These are phyloP conservation scores for Ogataea siamensis DNA, from an alignment of 805 yeast species.

Conservation along the genomic window DNA sequence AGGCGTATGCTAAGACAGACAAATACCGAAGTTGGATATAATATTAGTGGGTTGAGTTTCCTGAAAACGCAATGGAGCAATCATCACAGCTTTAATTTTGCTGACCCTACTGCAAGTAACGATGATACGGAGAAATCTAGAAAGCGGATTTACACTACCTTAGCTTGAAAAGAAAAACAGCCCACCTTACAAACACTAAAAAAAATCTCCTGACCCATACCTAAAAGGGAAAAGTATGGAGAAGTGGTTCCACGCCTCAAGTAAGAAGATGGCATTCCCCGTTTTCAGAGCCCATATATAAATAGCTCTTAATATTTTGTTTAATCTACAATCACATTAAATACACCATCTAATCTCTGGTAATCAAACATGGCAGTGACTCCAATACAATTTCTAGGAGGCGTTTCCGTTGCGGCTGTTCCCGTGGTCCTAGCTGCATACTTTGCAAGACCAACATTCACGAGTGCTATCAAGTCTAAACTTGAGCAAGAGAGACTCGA, in stretches of 20 bases:
- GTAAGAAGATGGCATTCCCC: not conserved
- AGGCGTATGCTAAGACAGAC: slow-evolving; percentile 53
- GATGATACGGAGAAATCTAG: slow-evolving; percentile 48
- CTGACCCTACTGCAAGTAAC: slow-evolving; percentile 59
- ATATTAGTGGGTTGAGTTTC: slow-evolving; percentile 77
- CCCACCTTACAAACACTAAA: not conserved
- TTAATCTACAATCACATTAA: too few relatives aligned
- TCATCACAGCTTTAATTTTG: slow-evolving; percentile 69
- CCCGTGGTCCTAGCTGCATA: slow-evolving; percentile 28
- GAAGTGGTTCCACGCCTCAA: slow-evolving; percentile 6
- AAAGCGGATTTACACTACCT: slow-evolving; percentile 61
- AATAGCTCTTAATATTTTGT: not conserved
- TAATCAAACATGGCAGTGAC: slow-evolving; percentile 26
- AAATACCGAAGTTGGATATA: slow-evolving; percentile 69
- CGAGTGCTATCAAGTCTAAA: slow-evolving; percentile 35
- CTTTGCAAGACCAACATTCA: slow-evolving; percentile 35
- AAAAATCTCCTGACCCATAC: slow-evolving; percentile 5
- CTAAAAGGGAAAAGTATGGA: not conserved
- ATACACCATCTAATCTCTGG: too few relatives aligned
- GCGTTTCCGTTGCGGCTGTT: slow-evolving; percentile 30
- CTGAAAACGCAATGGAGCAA: slow-evolving; percentile 76
- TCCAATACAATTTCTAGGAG: slow-evolving; percentile 30
- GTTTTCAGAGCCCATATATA: not conserved
- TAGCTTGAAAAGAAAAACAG: slow-evolving; percentile 11
- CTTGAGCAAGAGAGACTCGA: slow-evolving; percentile 34